Evolutionary conservation across 768 basidiomycete genomes (phyloP), one percentile per base, ranked within the genome.

Genomic region (Psilocybe cubensis): DNA sequence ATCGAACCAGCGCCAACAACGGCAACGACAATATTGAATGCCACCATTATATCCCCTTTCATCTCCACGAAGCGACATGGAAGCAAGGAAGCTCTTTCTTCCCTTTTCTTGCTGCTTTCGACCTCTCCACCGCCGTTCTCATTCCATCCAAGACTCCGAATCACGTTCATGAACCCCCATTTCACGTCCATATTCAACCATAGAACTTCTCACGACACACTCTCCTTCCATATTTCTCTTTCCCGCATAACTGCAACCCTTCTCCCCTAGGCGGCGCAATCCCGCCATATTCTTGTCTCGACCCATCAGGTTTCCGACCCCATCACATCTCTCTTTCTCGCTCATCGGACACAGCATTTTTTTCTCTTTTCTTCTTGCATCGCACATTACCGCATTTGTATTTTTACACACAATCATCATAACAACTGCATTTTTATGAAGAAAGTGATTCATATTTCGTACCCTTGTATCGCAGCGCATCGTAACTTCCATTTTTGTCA

Each of bases 351-450:
- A 48, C 46, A 48, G 46, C 46, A 48, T 48, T 29, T 8, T 12
- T n/a, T n/a, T 38, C 27, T 12, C 3, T 4, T 21, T 23, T 9
- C 42, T 48, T 10, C 20, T 11, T 23, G 43, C 29, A 29, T 54
- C 41, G 18, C 41, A 31, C n/a, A 41, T 38, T 28, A 20, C 45
- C 41, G 55, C 56, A 57, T 50, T 56, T 57, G 56, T 57, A 57
- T 51, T 38, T 51, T 50, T 57, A 57, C 42, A 43, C 47, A 23
- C 21, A 49, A 31, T 20, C 42, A 31, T 24, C 48, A 51, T 23
- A n/a, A 28, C 56, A n/a, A 41, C 46, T 20, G 46, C 54, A 48
- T 31, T 21, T 17, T 28, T 27, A 29, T 24, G 12, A 11, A 10
- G 14, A 9, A 11, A n/a, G 23, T 44, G 23, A 21, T 21, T 8